These are phyloP conservation scores for Colletotrichum viniferum DNA, from an alignment of 2,329 filamentous ascomycete species.

Conservation along the genomic window DNA sequence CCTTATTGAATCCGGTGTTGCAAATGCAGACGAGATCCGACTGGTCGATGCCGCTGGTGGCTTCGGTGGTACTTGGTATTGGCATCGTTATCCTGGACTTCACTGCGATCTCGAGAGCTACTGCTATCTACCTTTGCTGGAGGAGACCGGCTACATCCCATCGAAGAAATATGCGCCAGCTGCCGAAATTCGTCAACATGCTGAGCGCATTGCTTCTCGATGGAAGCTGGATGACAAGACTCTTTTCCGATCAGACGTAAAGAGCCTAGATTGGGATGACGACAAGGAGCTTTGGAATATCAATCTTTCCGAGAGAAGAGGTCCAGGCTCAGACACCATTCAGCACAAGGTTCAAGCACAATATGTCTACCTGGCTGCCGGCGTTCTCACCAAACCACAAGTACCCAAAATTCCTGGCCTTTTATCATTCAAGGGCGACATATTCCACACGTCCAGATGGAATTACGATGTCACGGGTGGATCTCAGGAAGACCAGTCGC, in stretches of 20 bases:
- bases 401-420: constrained; percentile 45
- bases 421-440: constrained; percentile 40
- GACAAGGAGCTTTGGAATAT: constrained; percentile 24
- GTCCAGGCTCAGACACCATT: constrained; percentile 24
- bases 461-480: constrained; percentile 47
- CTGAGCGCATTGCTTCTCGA: constrained; percentile 43
- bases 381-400: constrained; percentile 41
- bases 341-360: constrained; percentile 35
- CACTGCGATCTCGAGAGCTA: constrained; percentile 49
- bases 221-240: constrained; percentile 41
- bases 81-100: constrained; percentile 54
- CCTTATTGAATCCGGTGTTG: constrained; percentile 25
- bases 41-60: constrained; percentile 46
- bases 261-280: constrained; percentile 50
- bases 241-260: constrained; percentile 45
- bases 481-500: constrained; percentile 38
- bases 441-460: constrained; percentile 53
- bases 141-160: constrained; percentile 14
- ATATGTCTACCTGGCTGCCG: constrained; percentile 35
- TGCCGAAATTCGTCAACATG: constrained; percentile 45
- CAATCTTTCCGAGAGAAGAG: constrained; percentile 18
- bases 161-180: constrained; percentile 35
- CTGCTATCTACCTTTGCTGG: constrained; percentile 11
- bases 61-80: constrained; percentile 57
- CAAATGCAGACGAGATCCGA: constrained; percentile 36